Percentiles rank a stretch among this genome's conserved stretches.
Evolutionary conservation across 2,329 filamentous ascomycete genomes (phyloP).

Genomic region (Cercospora berteroae): DNA sequence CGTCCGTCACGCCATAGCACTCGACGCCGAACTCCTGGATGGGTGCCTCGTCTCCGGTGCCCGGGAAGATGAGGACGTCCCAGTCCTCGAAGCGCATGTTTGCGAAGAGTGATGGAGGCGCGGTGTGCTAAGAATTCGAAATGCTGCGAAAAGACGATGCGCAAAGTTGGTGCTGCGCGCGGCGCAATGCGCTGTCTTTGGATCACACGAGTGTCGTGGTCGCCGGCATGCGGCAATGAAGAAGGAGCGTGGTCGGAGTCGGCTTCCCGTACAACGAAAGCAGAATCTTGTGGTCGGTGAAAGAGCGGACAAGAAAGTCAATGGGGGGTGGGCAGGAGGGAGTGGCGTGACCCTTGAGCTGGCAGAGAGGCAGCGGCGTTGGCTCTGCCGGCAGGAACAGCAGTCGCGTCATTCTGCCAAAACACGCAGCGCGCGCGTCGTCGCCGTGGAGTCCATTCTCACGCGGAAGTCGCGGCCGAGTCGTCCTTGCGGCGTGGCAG

Average conservation of each 20-base stretch:
- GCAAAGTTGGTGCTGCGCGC: neutral
- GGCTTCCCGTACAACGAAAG: neutral
- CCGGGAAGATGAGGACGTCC: slow-evolving; percentile 79
- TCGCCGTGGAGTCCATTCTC: neutral
- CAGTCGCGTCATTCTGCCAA: neutral
- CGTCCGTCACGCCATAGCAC: slow-evolving; percentile 61
- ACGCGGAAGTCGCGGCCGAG: neutral
- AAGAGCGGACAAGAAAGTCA: neutral
- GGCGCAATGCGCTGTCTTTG: neutral
- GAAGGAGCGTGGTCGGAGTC: neutral
- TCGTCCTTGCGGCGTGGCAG: neutral
- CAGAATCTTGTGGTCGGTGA: neutral
- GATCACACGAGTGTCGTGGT: neutral
- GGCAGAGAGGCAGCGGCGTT: neutral
- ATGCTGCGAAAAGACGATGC: neutral
- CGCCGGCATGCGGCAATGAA: neutral
- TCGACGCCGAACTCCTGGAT: slow-evolving; percentile 79
- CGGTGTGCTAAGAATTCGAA: slow-evolving; percentile 12
- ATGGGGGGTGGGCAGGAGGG: neutral
- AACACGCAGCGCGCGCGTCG: neutral
- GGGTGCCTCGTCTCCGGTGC: slow-evolving; percentile 53
- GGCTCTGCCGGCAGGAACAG: neutral
- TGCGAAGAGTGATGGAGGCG: slow-evolving; percentile 16
- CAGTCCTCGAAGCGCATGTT: slow-evolving; percentile 80
- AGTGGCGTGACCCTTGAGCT: neutral